A percentile compares a stretch with the other conserved stretches of the same genome.
Evolutionary conservation across 257 asterid species (phyloP).

Genomic region (Verbena officinalis): DNA sequence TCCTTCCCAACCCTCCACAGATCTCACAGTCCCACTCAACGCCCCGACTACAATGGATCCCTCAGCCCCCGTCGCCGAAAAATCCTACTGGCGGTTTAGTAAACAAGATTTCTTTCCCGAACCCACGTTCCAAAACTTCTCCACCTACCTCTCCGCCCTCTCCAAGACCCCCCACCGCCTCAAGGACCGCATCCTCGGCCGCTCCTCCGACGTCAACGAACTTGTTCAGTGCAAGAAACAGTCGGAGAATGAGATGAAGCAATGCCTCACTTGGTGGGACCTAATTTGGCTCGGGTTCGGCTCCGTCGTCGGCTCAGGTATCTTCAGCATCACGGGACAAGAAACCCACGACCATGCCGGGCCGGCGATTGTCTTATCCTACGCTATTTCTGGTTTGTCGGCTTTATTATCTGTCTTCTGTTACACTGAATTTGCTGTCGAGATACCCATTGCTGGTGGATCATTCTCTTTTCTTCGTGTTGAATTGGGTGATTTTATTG

Average conservation of each 20-base stretch:
- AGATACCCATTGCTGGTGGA: slow-evolving; percentile 91
- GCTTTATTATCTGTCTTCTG: slow-evolving; percentile 87
- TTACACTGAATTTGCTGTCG: slow-evolving; percentile 90
- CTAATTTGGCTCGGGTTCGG: slow-evolving; percentile 92
- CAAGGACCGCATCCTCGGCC: slow-evolving; percentile 68
- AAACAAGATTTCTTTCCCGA: slow-evolving; percentile 87
- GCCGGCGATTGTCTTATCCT: slow-evolving; percentile 82
- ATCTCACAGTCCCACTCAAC: background rate
- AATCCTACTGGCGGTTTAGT: slow-evolving; percentile 88
- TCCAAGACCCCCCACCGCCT: slow-evolving; percentile 71
- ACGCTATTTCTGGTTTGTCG: slow-evolving; percentile 81
- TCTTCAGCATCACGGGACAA: slow-evolving; percentile 85
- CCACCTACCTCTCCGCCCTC: slow-evolving; percentile 66
- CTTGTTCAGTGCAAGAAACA: slow-evolving; percentile 56
- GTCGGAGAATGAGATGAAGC: slow-evolving; percentile 73
- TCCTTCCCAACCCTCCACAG: background rate
- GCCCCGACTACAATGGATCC: slow-evolving; percentile 31
- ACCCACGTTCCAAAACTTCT: slow-evolving; percentile 64
- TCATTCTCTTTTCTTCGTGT: slow-evolving; percentile 85
- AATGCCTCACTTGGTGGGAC: slow-evolving; percentile 97
- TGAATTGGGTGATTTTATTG: slow-evolving; percentile 91
- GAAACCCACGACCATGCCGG: slow-evolving; percentile 76
- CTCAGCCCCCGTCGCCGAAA: slow-evolving; percentile 27
- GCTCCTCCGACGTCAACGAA: slow-evolving; percentile 70
- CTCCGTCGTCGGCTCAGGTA: slow-evolving; percentile 93